Evolutionary conservation across 352 stramenopile genomes (phyloP).

Genomic region (Globisporangium spinosum): DNA sequence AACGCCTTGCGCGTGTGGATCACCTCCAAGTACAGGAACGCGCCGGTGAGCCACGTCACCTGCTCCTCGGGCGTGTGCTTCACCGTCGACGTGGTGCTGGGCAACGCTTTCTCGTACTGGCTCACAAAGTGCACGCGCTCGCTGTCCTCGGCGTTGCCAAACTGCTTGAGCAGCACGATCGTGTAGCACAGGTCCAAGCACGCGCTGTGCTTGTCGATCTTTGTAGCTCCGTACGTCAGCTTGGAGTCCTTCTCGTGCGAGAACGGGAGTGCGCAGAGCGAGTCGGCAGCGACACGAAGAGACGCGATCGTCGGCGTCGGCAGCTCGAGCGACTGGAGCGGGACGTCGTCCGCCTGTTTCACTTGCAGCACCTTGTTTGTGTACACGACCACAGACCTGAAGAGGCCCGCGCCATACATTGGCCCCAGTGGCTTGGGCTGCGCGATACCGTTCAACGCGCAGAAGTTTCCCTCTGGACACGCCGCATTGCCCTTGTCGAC

Average conservation of each 20-base stretch:
- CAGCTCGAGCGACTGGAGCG: constrained; percentile 28
- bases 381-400: constrained; percentile 22
- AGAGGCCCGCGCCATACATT: constrained; percentile 52
- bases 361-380: constrained; percentile 33
- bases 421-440: constrained; percentile 38
- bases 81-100: constrained; percentile 1
- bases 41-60: constrained; percentile 56
- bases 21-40: constrained; percentile 65
- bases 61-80: constrained; percentile 27
- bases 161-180: constrained; percentile 52
- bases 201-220: constrained; percentile 21
- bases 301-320: constrained; percentile 39
- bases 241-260: constrained; percentile 3
- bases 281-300: constrained; percentile 33
- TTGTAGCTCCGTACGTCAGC: constrained; percentile 20
- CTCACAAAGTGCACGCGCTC: constrained; percentile 57
- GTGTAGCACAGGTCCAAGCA: constrained; percentile 67
- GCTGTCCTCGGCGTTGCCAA: constrained; percentile 49
- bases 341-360: constrained; percentile 10
- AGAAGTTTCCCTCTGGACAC: constrained; percentile 53
- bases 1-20: constrained; percentile 41
- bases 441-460: constrained; percentile 36
- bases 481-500: constrained; percentile 45
- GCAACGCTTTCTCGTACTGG: constrained; percentile 30
- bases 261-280: constrained; percentile 31